Conservation (phyloP, 2,329 filamentous ascomycete genomes). For the Aureobasidium namibiae region DNA sequence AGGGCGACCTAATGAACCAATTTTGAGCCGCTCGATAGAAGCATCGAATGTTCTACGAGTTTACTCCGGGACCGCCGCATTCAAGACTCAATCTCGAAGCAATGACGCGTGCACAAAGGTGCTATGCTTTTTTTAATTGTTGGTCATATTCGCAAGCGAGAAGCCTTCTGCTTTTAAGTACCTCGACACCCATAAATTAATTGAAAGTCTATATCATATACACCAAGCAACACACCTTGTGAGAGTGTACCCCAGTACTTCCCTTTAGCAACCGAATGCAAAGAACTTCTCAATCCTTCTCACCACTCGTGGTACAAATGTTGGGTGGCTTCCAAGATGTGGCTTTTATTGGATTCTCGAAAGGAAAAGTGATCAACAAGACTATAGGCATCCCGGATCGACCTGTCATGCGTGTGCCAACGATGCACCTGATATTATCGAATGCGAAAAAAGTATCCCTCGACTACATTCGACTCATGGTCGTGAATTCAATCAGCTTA, state of each 20-base stretch:
- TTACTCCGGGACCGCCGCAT: neutral
- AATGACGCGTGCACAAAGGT: neutral
- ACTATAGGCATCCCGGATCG: neutral
- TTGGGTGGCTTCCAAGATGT: neutral
- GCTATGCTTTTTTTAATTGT: neutral
- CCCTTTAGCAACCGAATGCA: too few species aligned
- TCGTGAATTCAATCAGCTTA: neutral
- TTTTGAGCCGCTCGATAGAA: neutral
- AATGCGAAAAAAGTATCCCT: neutral
- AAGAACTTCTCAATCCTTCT: neutral
- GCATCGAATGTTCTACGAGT: neutral
- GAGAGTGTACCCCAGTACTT: too few species aligned
- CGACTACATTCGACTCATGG: neutral
- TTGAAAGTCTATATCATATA: neutral
- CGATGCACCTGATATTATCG: neutral
- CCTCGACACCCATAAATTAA: conserved; percentile 6
- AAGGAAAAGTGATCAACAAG: conserved; percentile 1
- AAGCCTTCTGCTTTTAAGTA: conserved; percentile 2
- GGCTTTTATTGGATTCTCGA: conserved; percentile 5
- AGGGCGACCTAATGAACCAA: neutral
- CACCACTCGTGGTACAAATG: neutral
- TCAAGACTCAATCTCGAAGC: neutral
- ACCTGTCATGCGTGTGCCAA: neutral
- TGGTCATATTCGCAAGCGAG: neutral
- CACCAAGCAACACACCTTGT: neutral